Evolutionary conservation across 2,329 filamentous ascomycete species (phyloP).

Genomic region (Aschersonia sp.): DNA sequence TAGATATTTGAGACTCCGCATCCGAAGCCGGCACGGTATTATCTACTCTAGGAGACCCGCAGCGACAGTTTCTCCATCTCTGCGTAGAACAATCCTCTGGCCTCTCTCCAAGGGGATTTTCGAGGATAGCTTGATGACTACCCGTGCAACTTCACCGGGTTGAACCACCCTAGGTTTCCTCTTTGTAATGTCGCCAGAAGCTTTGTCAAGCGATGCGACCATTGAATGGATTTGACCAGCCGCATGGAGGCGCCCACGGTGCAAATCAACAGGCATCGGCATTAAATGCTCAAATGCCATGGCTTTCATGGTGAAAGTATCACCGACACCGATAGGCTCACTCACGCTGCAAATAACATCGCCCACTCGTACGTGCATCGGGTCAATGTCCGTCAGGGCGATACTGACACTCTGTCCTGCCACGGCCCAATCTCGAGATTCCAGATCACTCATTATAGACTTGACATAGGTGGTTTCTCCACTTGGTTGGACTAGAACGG

Average conservation of each 20-base stretch:
- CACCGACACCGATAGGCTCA: constrained; percentile 54
- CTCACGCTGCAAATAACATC: constrained; percentile 70
- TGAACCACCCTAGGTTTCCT: constrained; percentile 77
- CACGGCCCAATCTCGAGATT: constrained; percentile 73
- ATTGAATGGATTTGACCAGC: constrained; percentile 62
- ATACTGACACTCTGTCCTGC: constrained; percentile 80
- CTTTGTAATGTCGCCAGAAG: constrained; percentile 59
- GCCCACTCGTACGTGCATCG: constrained; percentile 66
- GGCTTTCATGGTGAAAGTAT: constrained; percentile 67
- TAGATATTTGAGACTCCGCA: too few species aligned
- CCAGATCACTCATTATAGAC: constrained; percentile 61
- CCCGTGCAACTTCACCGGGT: constrained; percentile 62
- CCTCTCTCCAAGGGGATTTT: constrained; percentile 70
- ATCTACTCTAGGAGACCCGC: constrained; percentile 67
- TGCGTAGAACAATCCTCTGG: constrained; percentile 66
- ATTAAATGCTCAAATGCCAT: constrained; percentile 82
- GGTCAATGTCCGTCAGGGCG: constrained; percentile 75
- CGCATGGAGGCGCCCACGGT: constrained; percentile 69
- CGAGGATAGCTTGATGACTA: constrained; percentile 59
- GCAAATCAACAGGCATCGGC: constrained; percentile 80
- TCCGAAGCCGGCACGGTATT: neutral
- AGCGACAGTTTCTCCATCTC: constrained; percentile 71
- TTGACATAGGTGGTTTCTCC: constrained; percentile 72
- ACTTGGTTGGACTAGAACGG: constrained; percentile 64
- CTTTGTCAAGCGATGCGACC: constrained; percentile 63